These are phyloP conservation scores for Mycena chlorophos DNA, from an alignment of 768 basidiomycete genomes.

Conservation along the genomic window DNA sequence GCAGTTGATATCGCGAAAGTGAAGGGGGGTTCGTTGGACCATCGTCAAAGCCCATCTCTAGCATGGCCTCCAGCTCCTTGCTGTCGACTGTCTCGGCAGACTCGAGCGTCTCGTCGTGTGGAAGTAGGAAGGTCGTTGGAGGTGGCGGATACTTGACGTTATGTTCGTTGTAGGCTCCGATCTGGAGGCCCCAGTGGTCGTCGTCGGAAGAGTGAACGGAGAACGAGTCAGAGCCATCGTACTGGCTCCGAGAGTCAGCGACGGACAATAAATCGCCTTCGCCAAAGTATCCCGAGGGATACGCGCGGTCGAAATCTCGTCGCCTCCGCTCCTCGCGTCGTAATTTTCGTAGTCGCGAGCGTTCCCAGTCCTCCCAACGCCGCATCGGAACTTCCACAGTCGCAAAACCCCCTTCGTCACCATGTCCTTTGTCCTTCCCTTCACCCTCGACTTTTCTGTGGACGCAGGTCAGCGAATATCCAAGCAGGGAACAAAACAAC, in stretches of 20 bases:
- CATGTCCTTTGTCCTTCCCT: slow-evolving; percentile 75
- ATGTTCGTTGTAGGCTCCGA: slow-evolving; percentile 93
- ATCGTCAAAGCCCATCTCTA: slow-evolving; percentile 89
- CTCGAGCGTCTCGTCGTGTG: slow-evolving; percentile 39
- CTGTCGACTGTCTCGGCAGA: slow-evolving; percentile 55
- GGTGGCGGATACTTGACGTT: slow-evolving; percentile 78
- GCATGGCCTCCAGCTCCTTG: slow-evolving; percentile 87
- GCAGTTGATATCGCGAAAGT: slow-evolving; percentile 62
- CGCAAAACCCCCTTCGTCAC: slow-evolving; percentile 52
- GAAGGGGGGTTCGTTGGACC: slow-evolving; percentile 50
- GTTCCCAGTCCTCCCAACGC: slow-evolving; percentile 99
- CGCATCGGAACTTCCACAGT: slow-evolving; percentile 80
- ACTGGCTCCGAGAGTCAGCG: slow-evolving; percentile 59
- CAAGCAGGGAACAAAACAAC: slow-evolving; percentile 24
- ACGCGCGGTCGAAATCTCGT: slow-evolving; percentile 76
- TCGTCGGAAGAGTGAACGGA: slow-evolving; percentile 88
- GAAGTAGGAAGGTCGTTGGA: slow-evolving; percentile 65
- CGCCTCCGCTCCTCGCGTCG: slow-evolving; percentile 82
- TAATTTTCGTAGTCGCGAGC: slow-evolving; percentile 88
- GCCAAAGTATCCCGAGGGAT: slow-evolving; percentile 66
- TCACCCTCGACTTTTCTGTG: slow-evolving; percentile 94
- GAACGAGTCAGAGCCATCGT: slow-evolving; percentile 77
- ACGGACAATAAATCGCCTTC: slow-evolving; percentile 66
- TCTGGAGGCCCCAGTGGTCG: slow-evolving; percentile 93
- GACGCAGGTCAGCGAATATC: slow-evolving; percentile 18